A percentile compares a stretch with the other conserved stretches of the same genome.
These are phyloP conservation scores for Tephrocybe sp. DNA, from an alignment of 768 basidiomycete genomes.

Conservation along the genomic window DNA sequence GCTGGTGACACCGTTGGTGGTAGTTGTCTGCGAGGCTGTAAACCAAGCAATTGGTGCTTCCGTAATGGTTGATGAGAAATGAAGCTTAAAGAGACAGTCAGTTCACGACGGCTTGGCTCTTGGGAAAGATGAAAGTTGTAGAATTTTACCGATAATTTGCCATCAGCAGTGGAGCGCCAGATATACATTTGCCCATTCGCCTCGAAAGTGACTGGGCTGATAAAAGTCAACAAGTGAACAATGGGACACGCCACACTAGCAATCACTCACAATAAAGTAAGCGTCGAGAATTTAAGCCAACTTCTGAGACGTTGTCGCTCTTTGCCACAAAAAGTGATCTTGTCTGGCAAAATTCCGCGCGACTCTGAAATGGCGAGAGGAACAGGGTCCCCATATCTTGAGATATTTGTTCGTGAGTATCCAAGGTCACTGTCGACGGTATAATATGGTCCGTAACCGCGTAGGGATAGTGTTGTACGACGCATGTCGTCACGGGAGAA, in stretches of 20 bases:
- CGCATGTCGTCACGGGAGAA: constrained; percentile 19
- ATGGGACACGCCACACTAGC: background rate
- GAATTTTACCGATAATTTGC: constrained; percentile 19
- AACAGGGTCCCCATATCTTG: constrained; percentile 13
- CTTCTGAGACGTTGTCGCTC: constrained; percentile 17
- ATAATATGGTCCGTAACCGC: constrained; percentile 16
- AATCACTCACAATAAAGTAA: constrained; percentile 20
- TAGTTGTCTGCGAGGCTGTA: constrained; percentile 15
- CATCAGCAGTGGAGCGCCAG: constrained; percentile 20
- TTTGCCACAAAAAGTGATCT: constrained; percentile 20
- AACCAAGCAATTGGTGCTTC: constrained; percentile 25
- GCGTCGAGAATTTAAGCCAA: constrained; percentile 21
- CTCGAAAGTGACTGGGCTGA: constrained; percentile 24
- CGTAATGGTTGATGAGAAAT: constrained; percentile 1
- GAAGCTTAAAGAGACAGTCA: constrained; percentile 1
- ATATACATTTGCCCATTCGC: constrained; percentile 17
- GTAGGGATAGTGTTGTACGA: constrained; percentile 17
- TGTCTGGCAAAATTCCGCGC: constrained; percentile 21
- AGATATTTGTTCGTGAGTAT: constrained; percentile 14
- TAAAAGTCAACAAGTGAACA: background rate
- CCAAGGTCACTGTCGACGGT: constrained; percentile 16
- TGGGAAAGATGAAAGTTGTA: background rate
- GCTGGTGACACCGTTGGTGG: constrained; percentile 8
- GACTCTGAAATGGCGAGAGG: constrained; percentile 19
- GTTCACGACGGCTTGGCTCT: background rate